Evolutionary conservation across 2,329 filamentous ascomycete genomes (phyloP), one percentile per base, ranked within the genome.

Genomic region (Didymella arachidicola): DNA sequence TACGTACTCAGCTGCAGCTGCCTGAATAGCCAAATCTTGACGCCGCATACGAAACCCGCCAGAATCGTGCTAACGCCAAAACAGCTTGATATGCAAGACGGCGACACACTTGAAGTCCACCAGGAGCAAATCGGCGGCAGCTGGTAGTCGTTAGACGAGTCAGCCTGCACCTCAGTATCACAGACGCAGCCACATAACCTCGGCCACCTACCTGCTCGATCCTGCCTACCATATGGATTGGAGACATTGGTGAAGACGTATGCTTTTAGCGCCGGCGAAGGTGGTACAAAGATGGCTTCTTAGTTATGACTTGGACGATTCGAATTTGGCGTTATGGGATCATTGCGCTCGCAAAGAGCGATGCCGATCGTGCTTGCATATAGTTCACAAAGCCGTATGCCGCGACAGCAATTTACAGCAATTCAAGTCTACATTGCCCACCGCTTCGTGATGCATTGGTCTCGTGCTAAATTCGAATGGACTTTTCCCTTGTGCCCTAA

Each of bases 51-150:
- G 1, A 3, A 19, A 1, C 10, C 12, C 18, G n/a, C 19, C 11
- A 19, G 29, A 30, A 5, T 26, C 16, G 3, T 30, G 52, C 69
- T 72, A 56, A 71, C 63, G 42, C 25, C 25, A 22, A 26, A 6
- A 11, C 59, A 98, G 95, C 89, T 98, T 54, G 95, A 98, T 62
- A 99, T 99, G 95, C 83, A 88, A 66, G 95, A 99, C 69, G 94
- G 95, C 34, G 95, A 99, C 73, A 96, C 92, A 1, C 88, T 99
- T 26, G 95, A 99, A 75, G 95, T 99, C 26, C 94, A 98, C 77
- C 95, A 98, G 78, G 95, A 99, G 78, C 95, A 99, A 81, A 95
- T 98, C 62, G 95, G 95, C 60, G 94, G 93, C 61, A 79, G 72
- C 63, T 79, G 70, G 68, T 77, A 67, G 63, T 46, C 32, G 44